Base-by-base conservation (phyloP, 2,329 filamentous ascomycete species). In the Epicoccum sorghinum region DNA sequence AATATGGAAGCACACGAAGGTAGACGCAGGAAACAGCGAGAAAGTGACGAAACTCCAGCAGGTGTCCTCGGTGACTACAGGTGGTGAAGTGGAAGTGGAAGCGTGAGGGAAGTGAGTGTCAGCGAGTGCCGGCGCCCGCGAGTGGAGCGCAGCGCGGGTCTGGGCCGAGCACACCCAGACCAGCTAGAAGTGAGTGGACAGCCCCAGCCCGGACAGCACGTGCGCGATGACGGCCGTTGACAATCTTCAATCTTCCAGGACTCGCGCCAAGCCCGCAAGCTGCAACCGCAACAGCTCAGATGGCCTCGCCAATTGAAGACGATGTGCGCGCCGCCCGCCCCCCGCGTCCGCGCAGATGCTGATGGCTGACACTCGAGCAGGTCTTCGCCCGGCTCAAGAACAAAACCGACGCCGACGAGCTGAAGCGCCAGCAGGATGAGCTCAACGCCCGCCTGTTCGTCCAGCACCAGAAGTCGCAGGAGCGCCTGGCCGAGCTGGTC, bases 401-500 rank as follows among this genome's bases (percentile, higher is more conserved):
- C 69, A 82, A 81, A 64, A 75, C 81, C 57, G 84, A 89, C 72
- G 80, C 83, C 23, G 81, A 83, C 66, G 79, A 83, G 61, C 73
- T 82, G 59, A 82, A 86, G 71, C 81, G 84, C 68, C 80, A 84
- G 59, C 80, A 87, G 64, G 80, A 83, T 64, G 83, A 84, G 52
- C 75, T 87, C 67, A 83, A 85, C 70, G 82, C 84, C 66, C 80
- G 83, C 45, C 77, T 85, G 22, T 77, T 81, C 61, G 78, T 79
- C 24, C 84, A 86, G 56, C 82, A 86, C 59, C 79, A 84, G 62
- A 86, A 85, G 70, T 83, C 86, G 18, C 86, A 90, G 69, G 74
- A 82, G 62, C 80, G 87, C 50, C 79, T 89, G 50, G 81, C 79
- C 33, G 86, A 90, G 72, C 75, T 91, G 77, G 88, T 96, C 68